Conservation (phyloP, 768 basidiomycete species). For the Naematelia aurantialba region DNA sequence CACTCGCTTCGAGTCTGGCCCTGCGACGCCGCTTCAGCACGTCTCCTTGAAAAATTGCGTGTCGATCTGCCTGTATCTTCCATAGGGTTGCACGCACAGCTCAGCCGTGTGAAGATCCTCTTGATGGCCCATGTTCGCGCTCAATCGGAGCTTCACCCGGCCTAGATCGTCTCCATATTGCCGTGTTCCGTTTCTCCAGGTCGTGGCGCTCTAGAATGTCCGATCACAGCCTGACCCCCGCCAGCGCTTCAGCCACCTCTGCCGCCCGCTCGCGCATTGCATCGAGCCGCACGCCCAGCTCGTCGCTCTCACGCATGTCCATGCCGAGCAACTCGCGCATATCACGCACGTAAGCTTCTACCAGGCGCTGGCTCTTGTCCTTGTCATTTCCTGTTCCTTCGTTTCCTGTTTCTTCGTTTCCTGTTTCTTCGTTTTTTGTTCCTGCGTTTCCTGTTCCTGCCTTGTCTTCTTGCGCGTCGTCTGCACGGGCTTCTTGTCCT, state of each 20-base stretch:
- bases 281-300: conserved; percentile 24
- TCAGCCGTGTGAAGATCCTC: too few species aligned
- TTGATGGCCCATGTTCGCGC: too few species aligned
- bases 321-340: conserved; percentile 11
- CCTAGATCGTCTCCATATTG: too few species aligned
- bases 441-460: not conserved
- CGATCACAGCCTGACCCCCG: conserved; percentile 21
- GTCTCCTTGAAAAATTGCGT: too few species aligned
- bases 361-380: conserved; percentile 15
- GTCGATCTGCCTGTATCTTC: too few species aligned
- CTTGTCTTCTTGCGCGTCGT: not conserved
- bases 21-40: too few species aligned
- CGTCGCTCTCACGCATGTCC: conserved; percentile 12
- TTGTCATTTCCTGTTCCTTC: not conserved
- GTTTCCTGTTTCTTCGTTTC: not conserved
- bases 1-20: too few species aligned
- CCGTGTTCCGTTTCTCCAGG: too few species aligned
- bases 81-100: too few species aligned
- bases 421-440: not conserved
- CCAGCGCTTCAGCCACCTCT: conserved; percentile 14
- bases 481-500: not conserved
- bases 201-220: too few species aligned
- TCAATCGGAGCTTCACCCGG: too few species aligned
- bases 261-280: conserved; percentile 15
- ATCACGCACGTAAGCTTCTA: conserved; percentile 14